Conservation (phyloP, 1,284 basidiomycete species). For the Chalciporus sp. region DNA sequence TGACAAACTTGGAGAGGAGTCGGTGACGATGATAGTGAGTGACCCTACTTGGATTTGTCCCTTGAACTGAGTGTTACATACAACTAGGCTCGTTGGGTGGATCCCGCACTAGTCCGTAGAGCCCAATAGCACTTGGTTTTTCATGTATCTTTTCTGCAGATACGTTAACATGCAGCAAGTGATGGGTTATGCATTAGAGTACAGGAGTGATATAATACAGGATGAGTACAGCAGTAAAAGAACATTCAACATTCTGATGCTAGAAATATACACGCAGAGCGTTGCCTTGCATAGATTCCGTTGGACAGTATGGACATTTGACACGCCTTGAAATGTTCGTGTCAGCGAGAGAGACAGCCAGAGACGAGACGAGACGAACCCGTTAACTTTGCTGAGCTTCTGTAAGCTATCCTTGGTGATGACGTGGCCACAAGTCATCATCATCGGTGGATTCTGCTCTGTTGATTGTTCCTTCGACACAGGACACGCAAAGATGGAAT, state of each 20-base stretch:
- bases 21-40: slow-evolving; percentile 58
- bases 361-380: slow-evolving; percentile 55
- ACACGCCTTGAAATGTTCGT: slow-evolving; percentile 56
- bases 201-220: slow-evolving; percentile 12
- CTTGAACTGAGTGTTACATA: background rate
- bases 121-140: background rate
- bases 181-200: slow-evolving; percentile 5
- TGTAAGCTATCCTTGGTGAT: slow-evolving; percentile 87
- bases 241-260: slow-evolving; percentile 15
- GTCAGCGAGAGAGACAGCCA: slow-evolving; percentile 3
- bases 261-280: slow-evolving; percentile 78
- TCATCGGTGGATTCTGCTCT: slow-evolving; percentile 94
- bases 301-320: slow-evolving; percentile 91
- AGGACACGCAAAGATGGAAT: slow-evolving; percentile 97
- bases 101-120: slow-evolving; percentile 17
- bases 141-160: background rate
- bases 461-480: slow-evolving; percentile 98
- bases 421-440: slow-evolving; percentile 95
- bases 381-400: slow-evolving; percentile 83
- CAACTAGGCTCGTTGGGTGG: slow-evolving; percentile 32
- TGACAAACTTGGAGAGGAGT: slow-evolving; percentile 63
- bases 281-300: slow-evolving; percentile 59
- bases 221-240: background rate
- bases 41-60: no score
- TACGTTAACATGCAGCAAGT: background rate